Evolutionary conservation across 192 early-diverging fungal species (phyloP).

Genomic region (Podila horticola): DNA sequence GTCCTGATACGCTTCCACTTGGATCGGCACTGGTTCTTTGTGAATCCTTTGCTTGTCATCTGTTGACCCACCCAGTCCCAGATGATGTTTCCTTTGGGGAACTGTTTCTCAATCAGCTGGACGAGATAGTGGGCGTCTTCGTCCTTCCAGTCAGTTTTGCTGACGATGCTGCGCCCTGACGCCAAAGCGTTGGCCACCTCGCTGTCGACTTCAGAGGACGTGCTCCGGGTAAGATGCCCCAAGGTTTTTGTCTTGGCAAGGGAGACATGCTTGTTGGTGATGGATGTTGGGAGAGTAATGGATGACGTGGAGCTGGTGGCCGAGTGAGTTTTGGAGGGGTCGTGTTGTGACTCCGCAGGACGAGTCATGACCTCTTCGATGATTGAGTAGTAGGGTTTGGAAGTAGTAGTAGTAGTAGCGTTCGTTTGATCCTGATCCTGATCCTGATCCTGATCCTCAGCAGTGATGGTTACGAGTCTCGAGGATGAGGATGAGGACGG

Average conservation of each 20-base stretch:
- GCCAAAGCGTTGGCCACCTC: constrained; percentile 45
- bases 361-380: background rate
- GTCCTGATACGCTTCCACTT: constrained; percentile 51
- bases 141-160: constrained; percentile 53
- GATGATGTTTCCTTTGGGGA: constrained; percentile 53
- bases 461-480: constrained; percentile 6
- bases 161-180: constrained; percentile 45
- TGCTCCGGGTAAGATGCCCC: constrained; percentile 40
- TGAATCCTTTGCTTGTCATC: constrained; percentile 37
- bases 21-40: constrained; percentile 48
- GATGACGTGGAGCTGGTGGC: constrained; percentile 38
- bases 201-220: constrained; percentile 45
- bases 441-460: constrained; percentile 4
- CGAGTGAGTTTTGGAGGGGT: constrained; percentile 20
- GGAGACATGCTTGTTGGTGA: constrained; percentile 30
- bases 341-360: background rate
- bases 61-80: constrained; percentile 55
- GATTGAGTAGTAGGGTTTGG: background rate
- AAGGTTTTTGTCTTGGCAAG: constrained; percentile 39
- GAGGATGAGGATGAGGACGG: constrained; percentile 39
- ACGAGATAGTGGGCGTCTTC: constrained; percentile 42
- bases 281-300: constrained; percentile 10
- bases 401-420: background rate
- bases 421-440: background rate
- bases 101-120: constrained; percentile 43